Evolutionary conservation across 805 yeast genomes (phyloP).

Genomic region (Spathaspora arborariae): DNA sequence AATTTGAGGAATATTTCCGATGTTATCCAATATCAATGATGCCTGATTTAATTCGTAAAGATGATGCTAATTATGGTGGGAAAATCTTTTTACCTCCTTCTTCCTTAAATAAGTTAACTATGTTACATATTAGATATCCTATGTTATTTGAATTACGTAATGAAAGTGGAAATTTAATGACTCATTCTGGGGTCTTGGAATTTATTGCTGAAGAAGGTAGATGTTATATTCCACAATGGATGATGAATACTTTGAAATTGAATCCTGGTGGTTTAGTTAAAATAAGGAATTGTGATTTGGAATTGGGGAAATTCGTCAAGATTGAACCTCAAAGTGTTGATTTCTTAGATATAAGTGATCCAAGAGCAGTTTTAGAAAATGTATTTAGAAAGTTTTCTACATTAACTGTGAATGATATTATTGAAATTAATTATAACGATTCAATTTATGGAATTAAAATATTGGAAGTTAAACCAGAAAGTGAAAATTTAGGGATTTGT

Average conservation of each 20-base stretch:
- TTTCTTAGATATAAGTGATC: constrained; percentile 89
- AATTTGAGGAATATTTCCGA: constrained; percentile 83
- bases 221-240: constrained; percentile 94
- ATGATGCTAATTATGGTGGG: constrained; percentile 88
- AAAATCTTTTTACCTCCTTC: constrained; percentile 93
- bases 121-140: constrained; percentile 91
- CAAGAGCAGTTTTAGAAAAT: constrained; percentile 93
- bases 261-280: constrained; percentile 80
- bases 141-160: constrained; percentile 84
- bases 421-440: constrained; percentile 82
- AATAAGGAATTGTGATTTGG: constrained; percentile 72
- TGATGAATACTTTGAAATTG: constrained; percentile 72
- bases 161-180: constrained; percentile 53
- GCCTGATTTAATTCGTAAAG: constrained; percentile 70
- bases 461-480: constrained; percentile 81
- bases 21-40: constrained; percentile 90
- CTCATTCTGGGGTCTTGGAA: constrained; percentile 94
- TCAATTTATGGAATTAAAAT: constrained; percentile 75
- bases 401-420: constrained; percentile 75
- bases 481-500: constrained; percentile 65
- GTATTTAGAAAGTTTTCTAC: constrained; percentile 88
- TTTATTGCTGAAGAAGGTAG: constrained; percentile 98
- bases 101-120: constrained; percentile 81
- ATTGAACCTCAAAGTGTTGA: constrained; percentile 94
- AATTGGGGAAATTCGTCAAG: constrained; percentile 84